phyloP scores from a whole-genome alignment of 192 early-diverging fungal species.

The Coemansia biformis region DNA sequence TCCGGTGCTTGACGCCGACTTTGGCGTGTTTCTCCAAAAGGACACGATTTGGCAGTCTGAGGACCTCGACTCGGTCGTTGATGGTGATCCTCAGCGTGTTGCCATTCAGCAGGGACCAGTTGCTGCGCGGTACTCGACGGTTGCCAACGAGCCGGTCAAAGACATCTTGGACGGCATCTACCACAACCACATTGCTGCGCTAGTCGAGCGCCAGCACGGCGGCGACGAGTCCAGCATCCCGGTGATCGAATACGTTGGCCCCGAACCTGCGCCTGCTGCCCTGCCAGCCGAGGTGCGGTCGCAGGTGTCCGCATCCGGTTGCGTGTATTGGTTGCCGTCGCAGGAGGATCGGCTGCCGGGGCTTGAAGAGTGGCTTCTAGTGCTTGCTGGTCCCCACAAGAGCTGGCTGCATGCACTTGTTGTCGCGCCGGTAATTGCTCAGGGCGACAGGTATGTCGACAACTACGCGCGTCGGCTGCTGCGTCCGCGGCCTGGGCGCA shows the following conservation, averaged over 20 bases:
- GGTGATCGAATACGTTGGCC: conserved; percentile 69
- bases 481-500: conserved; percentile 53
- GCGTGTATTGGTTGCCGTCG: conserved; percentile 5
- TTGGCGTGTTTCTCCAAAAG: too few relatives aligned
- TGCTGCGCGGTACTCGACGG: too few relatives aligned
- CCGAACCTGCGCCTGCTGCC: not conserved
- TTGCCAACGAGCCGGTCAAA: too few relatives aligned
- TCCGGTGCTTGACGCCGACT: too few relatives aligned
- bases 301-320: not conserved
- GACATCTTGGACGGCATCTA: too few relatives aligned
- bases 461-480: conserved; percentile 58
- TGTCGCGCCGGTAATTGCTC: conserved; percentile 64
- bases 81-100: too few relatives aligned
- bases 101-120: too few relatives aligned
- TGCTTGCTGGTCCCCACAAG: too few relatives aligned
- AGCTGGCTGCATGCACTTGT: conserved; percentile 75
- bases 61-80: too few relatives aligned
- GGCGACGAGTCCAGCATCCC: too few relatives aligned
- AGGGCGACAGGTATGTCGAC: conserved; percentile 55
- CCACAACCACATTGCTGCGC: conserved; percentile 65
- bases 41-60: too few relatives aligned
- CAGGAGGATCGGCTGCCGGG: conserved; percentile 8
- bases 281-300: conserved; percentile 6
- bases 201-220: conserved; percentile 74
- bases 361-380: conserved; percentile 62